Evolutionary conservation across 345 rosid species (phyloP), one percentile per base, ranked within the genome.

Genomic region (Gossypium anomalum): DNA sequence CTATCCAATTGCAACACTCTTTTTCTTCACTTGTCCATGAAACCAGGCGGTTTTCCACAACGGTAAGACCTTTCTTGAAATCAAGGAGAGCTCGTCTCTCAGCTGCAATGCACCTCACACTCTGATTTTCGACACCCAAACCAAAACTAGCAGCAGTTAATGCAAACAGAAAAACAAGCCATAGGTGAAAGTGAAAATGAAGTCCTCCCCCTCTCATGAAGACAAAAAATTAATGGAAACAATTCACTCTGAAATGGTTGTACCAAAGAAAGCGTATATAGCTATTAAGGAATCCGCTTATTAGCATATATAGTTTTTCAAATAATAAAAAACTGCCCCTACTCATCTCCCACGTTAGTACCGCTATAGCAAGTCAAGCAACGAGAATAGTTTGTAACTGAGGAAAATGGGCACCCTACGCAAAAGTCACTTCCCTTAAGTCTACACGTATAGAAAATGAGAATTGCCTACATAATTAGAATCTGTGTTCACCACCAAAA

Each of bases 1-100:
- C 70, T 62, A 15, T 61, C 77, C 77, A 74, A 3, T 13, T 25
- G 19, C 77, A 74, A 44, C 71, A 74, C 25, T 62, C 71, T 27
- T 22, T 5, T 0, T 74, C 10, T 51, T 7, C 16, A 15, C 20
- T 29, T 2, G 16, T 41, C 77, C 71, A 74, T 6, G 77, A 74
- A 3, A 38, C 38, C 4, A 1, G 71, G 27, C 14, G 11, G 25
- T 14, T 34, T 2, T 17, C 13, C 0, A 3, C 2, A 38, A 49
- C 62, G 11, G 15, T 15, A 11, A 74, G 20, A 15, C 67, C 48
- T 51, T 5, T 19, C 67, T 74, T 74, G 25, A 74, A 60, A 5
- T 23, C 9, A 16, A 74, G 49, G 19, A 74, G 62, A 19, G 77
- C 70, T 29, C 16, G 60, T 63, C 23, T 25, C 70, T 74, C 77